Percentiles rank a stretch among this genome's conserved stretches.
These are phyloP conservation scores for Trichoderma citrinoviride DNA, from an alignment of 2,329 filamentous ascomycete genomes.

Conservation along the genomic window DNA sequence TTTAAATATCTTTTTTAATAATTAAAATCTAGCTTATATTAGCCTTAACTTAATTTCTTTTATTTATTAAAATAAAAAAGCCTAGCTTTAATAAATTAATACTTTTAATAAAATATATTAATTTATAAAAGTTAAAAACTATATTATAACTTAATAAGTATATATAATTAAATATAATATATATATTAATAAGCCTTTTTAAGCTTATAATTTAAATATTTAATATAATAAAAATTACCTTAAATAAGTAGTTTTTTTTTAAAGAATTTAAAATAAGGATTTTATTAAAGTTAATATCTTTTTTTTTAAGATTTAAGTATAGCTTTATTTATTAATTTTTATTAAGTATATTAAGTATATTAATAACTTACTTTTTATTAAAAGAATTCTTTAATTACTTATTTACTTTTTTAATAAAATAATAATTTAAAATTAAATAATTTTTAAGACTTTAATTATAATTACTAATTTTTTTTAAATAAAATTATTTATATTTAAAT, in stretches of 20 bases:
- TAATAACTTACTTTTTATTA: neutral
- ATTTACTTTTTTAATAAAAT: neutral
- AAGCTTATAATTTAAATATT: neutral
- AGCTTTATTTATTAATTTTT: neutral
- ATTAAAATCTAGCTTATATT: neutral
- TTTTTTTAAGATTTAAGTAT: neutral
- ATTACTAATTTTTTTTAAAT: neutral
- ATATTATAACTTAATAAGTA: neutral
- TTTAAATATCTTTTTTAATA: neutral
- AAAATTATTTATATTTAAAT: neutral
- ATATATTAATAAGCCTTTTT: neutral
- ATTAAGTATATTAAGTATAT: neutral
- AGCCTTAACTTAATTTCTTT: neutral
- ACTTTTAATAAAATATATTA: neutral
- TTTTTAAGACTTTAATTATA: neutral
- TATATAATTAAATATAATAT: neutral
- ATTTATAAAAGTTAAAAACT: neutral
- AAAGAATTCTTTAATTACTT: neutral
- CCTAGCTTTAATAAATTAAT: neutral
- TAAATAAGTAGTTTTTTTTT: neutral
- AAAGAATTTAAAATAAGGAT: neutral
- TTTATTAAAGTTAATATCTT: neutral
- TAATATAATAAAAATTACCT: neutral
- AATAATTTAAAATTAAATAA: neutral
- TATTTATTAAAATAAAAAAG: neutral